Evolutionary conservation across 805 yeast species (phyloP).

Genomic region (Suhomyces emberorum): DNA sequence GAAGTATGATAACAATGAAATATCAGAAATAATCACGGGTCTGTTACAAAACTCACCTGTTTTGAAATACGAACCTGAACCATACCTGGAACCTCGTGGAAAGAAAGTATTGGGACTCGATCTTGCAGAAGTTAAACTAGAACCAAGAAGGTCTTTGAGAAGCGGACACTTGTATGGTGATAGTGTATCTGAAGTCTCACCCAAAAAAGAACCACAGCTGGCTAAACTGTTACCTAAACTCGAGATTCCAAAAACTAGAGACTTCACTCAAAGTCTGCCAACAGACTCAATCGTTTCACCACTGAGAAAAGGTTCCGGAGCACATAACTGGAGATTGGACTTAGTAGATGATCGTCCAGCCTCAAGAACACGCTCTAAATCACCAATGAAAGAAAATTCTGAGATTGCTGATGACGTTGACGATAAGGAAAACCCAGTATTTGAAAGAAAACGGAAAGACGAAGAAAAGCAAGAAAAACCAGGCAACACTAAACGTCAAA

Average conservation of each 20-base stretch:
- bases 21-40: too few relatives aligned
- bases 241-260: conserved; percentile 5
- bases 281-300: not conserved
- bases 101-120: conserved; percentile 23
- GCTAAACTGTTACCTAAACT: conserved; percentile 1
- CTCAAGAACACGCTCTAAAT: conserved; percentile 31
- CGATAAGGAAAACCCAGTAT: conserved; percentile 21
- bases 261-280: not conserved
- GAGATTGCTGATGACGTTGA: too few relatives aligned
- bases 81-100: conserved; percentile 4
- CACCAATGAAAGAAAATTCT: too few relatives aligned
- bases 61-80: too few relatives aligned
- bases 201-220: conserved; percentile 1
- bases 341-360: conserved; percentile 24
- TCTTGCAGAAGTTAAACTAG: conserved; percentile 15
- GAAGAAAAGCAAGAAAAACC: conserved; percentile 3
- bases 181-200: conserved; percentile 1
- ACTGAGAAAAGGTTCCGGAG: conserved; percentile 6
- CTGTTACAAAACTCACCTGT: too few relatives aligned
- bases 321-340: conserved; percentile 6
- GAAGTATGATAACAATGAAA: too few relatives aligned
- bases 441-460: not conserved
- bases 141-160: conserved; percentile 22
- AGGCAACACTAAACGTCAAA: not conserved
- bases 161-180: conserved; percentile 22